Conservation (phyloP, 805 yeast genomes). For the Hermanozyma aechmeae region DNA sequence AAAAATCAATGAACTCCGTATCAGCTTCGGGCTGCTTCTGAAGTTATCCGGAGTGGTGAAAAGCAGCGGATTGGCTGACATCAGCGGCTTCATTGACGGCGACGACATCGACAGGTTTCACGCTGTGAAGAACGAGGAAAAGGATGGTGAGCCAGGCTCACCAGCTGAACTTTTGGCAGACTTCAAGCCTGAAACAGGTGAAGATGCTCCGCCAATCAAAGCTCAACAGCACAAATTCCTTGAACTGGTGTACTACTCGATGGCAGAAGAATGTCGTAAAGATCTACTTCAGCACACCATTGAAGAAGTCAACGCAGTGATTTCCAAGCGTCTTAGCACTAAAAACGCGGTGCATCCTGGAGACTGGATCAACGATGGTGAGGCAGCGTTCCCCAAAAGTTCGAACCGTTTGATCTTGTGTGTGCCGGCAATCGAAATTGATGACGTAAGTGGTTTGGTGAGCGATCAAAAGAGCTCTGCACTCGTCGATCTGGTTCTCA, state of each 20-base stretch:
- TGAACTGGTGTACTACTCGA: constrained; percentile 46
- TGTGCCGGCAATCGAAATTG: constrained; percentile 18
- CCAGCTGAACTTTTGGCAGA: constrained; percentile 3
- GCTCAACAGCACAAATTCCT: constrained; percentile 24
- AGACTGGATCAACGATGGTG: constrained; percentile 21
- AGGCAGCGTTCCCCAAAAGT: constrained; percentile 19
- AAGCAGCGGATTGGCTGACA: no score
- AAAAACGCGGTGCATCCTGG: constrained; percentile 7
- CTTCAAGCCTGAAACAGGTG: not conserved
- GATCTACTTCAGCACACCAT: constrained; percentile 38
- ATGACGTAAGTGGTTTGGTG: constrained; percentile 7
- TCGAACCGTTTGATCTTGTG: constrained; percentile 21
- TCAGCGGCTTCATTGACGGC: no score
- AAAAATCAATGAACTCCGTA: no score
- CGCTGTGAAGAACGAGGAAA: no score
- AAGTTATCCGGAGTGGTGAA: no score
- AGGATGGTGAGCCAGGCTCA: not conserved
- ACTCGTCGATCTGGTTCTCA: constrained; percentile 12
- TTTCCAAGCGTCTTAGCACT: constrained; percentile 13
- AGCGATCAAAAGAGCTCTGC: constrained; percentile 13
- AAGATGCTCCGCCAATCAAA: constrained; percentile 2
- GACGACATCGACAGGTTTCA: no score
- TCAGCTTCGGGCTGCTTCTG: no score
- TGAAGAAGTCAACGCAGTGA: constrained; percentile 21
- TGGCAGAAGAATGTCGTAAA: constrained; percentile 55